Evolutionary conservation across 192 early-diverging fungal genomes (phyloP).

Genomic region (Spinellus fusiger): DNA sequence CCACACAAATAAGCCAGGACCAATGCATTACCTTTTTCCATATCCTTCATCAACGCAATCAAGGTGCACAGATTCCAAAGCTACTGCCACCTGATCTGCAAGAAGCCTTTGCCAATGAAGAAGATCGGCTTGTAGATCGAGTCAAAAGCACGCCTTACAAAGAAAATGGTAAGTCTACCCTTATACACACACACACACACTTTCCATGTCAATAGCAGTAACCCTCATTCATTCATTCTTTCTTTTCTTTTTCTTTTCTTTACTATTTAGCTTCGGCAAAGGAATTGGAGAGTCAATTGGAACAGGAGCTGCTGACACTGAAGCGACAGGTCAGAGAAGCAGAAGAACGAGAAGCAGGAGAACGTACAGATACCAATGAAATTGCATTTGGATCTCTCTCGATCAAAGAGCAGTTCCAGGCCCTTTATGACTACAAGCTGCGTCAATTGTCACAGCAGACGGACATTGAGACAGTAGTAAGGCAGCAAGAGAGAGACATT

Average conservation of each 20-base stretch:
- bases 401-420: slow-evolving; percentile 38
- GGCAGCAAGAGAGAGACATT: slow-evolving; percentile 46
- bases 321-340: slow-evolving; percentile 44
- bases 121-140: slow-evolving; percentile 35
- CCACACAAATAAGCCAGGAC: slow-evolving; percentile 49
- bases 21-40: slow-evolving; percentile 52
- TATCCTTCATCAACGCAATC: slow-evolving; percentile 48
- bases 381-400: slow-evolving; percentile 25
- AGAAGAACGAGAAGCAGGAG: slow-evolving; percentile 25
- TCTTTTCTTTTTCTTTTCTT: neutral
- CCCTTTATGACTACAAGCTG: slow-evolving; percentile 48
- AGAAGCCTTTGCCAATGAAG: slow-evolving; percentile 46
- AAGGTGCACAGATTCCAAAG: slow-evolving; percentile 43
- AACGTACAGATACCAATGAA: slow-evolving; percentile 12
- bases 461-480: slow-evolving; percentile 39
- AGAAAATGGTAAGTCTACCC: slow-evolving; percentile 13
- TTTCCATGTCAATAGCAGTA: slow-evolving; percentile 16
- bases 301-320: slow-evolving; percentile 38
- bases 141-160: neutral
- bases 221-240: neutral
- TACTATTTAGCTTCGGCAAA: slow-evolving; percentile 8
- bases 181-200: too few relatives aligned
- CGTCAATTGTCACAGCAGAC: slow-evolving; percentile 39
- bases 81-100: slow-evolving; percentile 44
- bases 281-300: slow-evolving; percentile 43